Evolutionary conservation across 2,329 filamentous ascomycete species (phyloP), one percentile per base, ranked within the genome.

Genomic region (Beauveria varroae): DNA sequence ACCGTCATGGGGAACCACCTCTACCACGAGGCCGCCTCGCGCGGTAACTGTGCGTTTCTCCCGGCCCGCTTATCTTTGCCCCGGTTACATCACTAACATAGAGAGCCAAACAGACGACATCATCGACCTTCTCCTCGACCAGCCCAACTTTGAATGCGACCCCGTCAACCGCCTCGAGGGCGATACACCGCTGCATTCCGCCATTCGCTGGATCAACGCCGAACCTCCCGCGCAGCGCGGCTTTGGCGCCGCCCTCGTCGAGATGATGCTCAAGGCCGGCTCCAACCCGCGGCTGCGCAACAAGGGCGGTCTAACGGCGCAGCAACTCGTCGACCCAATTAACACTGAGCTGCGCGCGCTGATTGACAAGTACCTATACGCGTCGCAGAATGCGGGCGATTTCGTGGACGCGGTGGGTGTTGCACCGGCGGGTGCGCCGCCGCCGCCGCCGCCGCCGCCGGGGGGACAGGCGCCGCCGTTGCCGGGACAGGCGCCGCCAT

Each of bases 1-100:
- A 92, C 95, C 68, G 86, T 92, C 12, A 81, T 97, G 76, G 95
- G 95, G 57, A 93, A 93, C 75, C 86, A 93, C 71, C 86, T 93
- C 37, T 86, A 97, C 73, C 95, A 98, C 75, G 86, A 97, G 68
- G 95, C 93, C 55, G 93, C 93, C 37, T 81, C 85, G 34, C 87
- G 86, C 66, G 95, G 95, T 68, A 91, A 92, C 76, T 96, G 90
- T 93, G 79, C 68, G 87, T 81, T n/a, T 37, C n/a, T 40, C 40
- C 6, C n/a, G 28, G 34, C 26, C 56, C 26, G 53, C 58, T 41
- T 14, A 12, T 37, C 44, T 20, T 58, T 52, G 43, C 37, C 30
- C 43, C 26, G 57, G 40, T 26, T 30, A 18, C 47, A 18, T n/a
- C 24, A 20, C 24, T 43, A 16, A 50, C 53, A n/a, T 20, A n/a